Evolutionary conservation across 768 basidiomycete species (phyloP).

Genomic region (Krasilnikovozyma curviuscula): DNA sequence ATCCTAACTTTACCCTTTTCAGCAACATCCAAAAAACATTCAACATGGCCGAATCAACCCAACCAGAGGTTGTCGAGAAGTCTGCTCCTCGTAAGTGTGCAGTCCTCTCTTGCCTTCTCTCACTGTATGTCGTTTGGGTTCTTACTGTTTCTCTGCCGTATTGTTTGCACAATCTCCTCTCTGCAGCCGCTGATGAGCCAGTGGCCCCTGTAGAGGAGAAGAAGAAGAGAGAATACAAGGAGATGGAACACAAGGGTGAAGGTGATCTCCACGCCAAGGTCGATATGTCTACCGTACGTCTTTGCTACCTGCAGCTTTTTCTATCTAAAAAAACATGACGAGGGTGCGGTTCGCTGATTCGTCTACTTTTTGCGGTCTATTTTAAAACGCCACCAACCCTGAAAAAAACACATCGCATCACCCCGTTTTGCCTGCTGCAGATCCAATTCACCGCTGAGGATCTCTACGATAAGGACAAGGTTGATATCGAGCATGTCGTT

Average conservation of each 20-base stretch:
- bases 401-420: too few species aligned
- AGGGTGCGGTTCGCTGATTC: too few species aligned
- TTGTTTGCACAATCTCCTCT: too few species aligned
- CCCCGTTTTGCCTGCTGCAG: constrained; percentile 8
- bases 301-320: too few species aligned
- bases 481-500: constrained; percentile 90
- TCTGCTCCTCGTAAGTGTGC: too few species aligned
- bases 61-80: constrained; percentile 12
- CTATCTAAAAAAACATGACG: too few species aligned
- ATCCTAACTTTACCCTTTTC: too few species aligned
- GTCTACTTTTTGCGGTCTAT: too few species aligned
- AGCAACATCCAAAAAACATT: neutral
- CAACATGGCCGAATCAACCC: neutral
- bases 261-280: constrained; percentile 19
- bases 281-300: constrained; percentile 23
- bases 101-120: too few species aligned
- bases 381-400: too few species aligned
- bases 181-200: constrained; percentile 14
- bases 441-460: constrained; percentile 28
- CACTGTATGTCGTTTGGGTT: too few species aligned
- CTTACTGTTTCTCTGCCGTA: too few species aligned
- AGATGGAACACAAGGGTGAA: constrained; percentile 20
- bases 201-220: constrained; percentile 18
- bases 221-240: constrained; percentile 72
- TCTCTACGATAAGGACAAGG: constrained; percentile 90